phyloP scores from a whole-genome alignment of 2,329 filamentous ascomycete genomes.

The Pseudogymnoascus sp. region DNA sequence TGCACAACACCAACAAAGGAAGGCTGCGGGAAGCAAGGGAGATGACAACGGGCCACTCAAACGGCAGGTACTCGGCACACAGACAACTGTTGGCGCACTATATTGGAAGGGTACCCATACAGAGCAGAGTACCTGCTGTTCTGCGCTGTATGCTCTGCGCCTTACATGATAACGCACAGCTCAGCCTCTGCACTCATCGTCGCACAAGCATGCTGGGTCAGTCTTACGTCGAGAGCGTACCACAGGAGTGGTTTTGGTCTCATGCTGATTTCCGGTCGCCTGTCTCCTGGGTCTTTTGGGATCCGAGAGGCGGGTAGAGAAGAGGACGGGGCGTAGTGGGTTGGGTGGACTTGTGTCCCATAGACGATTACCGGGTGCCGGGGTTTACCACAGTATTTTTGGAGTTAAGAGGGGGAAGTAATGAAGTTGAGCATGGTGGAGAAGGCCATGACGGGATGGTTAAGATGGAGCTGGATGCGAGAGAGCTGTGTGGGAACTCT shows the following conservation, averaged over 20 bases:
- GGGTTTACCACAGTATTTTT: neutral
- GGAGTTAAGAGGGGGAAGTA: neutral
- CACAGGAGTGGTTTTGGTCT: constrained; percentile 1
- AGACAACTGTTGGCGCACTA: neutral
- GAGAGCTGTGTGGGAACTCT: neutral
- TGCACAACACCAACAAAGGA: neutral
- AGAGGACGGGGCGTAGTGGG: neutral
- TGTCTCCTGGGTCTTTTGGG: neutral
- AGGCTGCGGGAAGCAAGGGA: neutral
- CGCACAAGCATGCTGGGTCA: neutral
- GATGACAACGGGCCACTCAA: neutral
- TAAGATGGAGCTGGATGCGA: neutral
- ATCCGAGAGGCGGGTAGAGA: neutral
- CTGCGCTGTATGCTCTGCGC: neutral
- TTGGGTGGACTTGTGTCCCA: neutral
- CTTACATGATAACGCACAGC: neutral
- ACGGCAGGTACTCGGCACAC: neutral
- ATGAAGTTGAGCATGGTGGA: neutral
- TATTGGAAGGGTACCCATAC: neutral
- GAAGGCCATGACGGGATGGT: neutral
- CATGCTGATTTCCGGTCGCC: constrained; percentile 5
- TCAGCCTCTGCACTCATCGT: neutral
- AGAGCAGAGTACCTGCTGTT: neutral
- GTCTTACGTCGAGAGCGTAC: neutral
- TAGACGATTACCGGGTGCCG: neutral